phyloP scores from a whole-genome alignment of 306 rosid genomes.

The Aeschynomene evenia region DNA sequence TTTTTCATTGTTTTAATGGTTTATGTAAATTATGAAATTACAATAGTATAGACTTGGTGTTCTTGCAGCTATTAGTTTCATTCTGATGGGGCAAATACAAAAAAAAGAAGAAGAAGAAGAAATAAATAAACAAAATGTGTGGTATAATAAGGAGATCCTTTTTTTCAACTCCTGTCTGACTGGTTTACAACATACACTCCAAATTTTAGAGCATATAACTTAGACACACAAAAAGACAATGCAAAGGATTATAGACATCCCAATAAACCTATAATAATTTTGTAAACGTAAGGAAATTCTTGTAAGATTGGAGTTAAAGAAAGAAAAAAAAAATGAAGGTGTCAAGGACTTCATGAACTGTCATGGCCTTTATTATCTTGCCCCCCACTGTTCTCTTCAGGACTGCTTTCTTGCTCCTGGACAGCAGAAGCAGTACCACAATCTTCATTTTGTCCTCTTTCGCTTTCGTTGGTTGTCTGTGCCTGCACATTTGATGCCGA shows the following conservation, averaged over 20 bases:
- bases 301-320: conserved; percentile 19
- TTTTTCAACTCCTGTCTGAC: conserved; percentile 26
- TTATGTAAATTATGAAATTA: conserved; percentile 16
- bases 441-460: conserved; percentile 58
- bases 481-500: conserved; percentile 56
- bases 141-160: conserved; percentile 13
- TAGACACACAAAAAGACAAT: conserved; percentile 2
- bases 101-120: no score
- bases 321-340: conserved; percentile 6
- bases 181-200: conserved; percentile 15
- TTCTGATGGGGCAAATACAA: no score
- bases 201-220: conserved; percentile 9
- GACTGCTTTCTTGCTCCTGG: conserved; percentile 58
- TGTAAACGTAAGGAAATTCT: conserved; percentile 13
- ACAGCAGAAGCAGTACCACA: conserved; percentile 44
- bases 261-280: conserved; percentile 28
- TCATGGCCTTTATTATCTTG: conserved; percentile 59
- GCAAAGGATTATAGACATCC: conserved; percentile 19
- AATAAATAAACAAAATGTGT: no score
- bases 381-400: conserved; percentile 56
- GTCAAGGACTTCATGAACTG: conserved; percentile 39
- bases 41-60: neutral
- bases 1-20: neutral
- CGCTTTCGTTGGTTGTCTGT: conserved; percentile 60
- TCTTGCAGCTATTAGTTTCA: conserved; percentile 8